These are phyloP conservation scores for Arthrobotrys entomopaga DNA, from an alignment of 2,329 filamentous ascomycete species.

Conservation along the genomic window DNA sequence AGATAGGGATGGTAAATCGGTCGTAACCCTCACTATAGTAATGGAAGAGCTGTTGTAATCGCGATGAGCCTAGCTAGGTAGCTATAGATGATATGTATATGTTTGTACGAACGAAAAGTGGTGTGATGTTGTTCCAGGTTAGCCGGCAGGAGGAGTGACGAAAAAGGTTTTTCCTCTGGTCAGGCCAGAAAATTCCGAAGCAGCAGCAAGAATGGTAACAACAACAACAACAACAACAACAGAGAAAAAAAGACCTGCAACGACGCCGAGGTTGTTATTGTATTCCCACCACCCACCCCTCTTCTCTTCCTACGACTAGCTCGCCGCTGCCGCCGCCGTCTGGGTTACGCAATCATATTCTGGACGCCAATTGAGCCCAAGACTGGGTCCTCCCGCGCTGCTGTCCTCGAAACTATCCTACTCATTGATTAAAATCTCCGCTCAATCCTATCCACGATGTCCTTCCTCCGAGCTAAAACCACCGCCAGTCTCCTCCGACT, in stretches of 20 bases:
- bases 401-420: slow-evolving; percentile 9
- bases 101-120: slow-evolving; percentile 21
- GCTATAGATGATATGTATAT: too few species aligned
- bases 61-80: too few species aligned
- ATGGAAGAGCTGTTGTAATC: too few species aligned
- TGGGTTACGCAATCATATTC: slow-evolving; percentile 3
- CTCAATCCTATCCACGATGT: slow-evolving; percentile 37
- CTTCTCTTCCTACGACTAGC: background rate
- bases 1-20: too few species aligned
- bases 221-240: slow-evolving; percentile 33
- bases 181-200: too few species aligned
- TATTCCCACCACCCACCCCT: slow-evolving; percentile 2
- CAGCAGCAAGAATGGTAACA: slow-evolving; percentile 27
- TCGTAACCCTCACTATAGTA: too few species aligned
- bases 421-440: slow-evolving; percentile 45
- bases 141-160: slow-evolving; percentile 24
- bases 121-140: slow-evolving; percentile 38
- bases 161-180: slow-evolving; percentile 3
- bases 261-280: background rate
- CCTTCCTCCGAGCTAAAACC: slow-evolving; percentile 54
- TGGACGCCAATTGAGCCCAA: slow-evolving; percentile 40
- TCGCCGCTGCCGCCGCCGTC: background rate
- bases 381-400: slow-evolving; percentile 14
- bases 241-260: slow-evolving; percentile 13
- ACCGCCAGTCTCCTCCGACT: slow-evolving; percentile 52